Percentiles rank a stretch among this genome's conserved stretches.
phyloP scores from a whole-genome alignment of 495 filamentous ascomycete species.

The Neurospora cerealis region DNA sequence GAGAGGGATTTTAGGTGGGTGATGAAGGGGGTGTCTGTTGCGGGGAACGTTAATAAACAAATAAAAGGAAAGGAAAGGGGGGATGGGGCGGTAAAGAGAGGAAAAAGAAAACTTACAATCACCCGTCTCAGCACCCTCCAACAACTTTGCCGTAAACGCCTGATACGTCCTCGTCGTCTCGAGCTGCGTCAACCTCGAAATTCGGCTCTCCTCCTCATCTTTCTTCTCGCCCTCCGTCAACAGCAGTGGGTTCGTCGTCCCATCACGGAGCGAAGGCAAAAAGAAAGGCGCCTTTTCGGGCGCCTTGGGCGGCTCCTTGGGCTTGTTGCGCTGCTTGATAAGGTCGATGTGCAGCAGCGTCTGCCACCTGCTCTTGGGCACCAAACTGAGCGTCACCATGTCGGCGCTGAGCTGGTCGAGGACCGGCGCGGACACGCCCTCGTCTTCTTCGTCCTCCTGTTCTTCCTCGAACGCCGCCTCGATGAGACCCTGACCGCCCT shows the following conservation, averaged over 20 bases:
- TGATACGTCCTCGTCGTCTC: constrained; percentile 32
- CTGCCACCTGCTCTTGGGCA: constrained; percentile 89
- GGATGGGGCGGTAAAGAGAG: neutral
- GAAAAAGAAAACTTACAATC: constrained; percentile 36
- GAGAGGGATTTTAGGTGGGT: constrained; percentile 66
- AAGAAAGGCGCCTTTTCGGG: constrained; percentile 97
- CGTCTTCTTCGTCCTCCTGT: constrained; percentile 36
- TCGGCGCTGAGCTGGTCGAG: constrained; percentile 68
- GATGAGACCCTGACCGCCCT: constrained; percentile 55
- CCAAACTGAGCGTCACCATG: constrained; percentile 78
- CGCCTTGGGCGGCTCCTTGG: constrained; percentile 78
- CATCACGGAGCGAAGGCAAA: constrained; percentile 56
- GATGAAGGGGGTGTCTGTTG: constrained; percentile 49
- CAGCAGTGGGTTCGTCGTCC: constrained; percentile 8
- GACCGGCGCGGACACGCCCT: constrained; percentile 34
- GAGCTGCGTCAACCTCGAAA: constrained; percentile 29
- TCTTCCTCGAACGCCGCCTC: constrained; percentile 59
- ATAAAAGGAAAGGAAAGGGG: neutral
- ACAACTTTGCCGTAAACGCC: constrained; percentile 54
- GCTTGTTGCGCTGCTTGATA: constrained; percentile 90
- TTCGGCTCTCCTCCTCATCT: constrained; percentile 3
- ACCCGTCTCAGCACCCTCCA: constrained; percentile 31
- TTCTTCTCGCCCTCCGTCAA: constrained; percentile 12
- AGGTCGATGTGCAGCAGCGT: constrained; percentile 81
- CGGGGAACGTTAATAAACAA: too few relatives aligned